Conservation (phyloP, 2,329 filamentous ascomycete genomes). For the Lecanicillium sp. region DNA sequence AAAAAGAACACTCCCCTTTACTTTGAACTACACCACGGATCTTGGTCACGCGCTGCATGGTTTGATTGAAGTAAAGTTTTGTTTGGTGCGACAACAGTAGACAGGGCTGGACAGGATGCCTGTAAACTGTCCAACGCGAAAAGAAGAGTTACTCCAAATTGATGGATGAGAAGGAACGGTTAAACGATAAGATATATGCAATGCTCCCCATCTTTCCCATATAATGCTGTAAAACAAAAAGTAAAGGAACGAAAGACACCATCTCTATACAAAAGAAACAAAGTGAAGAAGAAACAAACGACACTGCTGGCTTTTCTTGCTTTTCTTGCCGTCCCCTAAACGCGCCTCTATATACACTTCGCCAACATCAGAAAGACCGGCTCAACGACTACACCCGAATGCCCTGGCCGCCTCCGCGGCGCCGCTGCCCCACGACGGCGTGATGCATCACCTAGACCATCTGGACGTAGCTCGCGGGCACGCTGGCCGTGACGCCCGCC, state of each 20-base stretch:
- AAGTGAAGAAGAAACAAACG: neutral
- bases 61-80: too few relatives aligned
- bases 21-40: too few relatives aligned
- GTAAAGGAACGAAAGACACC: too few relatives aligned
- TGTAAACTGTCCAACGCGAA: too few relatives aligned
- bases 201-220: neutral
- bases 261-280: neutral
- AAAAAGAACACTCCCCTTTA: slow-evolving; percentile 7
- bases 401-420: slow-evolving; percentile 7
- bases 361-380: neutral
- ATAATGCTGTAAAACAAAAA: too few relatives aligned
- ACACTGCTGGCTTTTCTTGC: neutral
- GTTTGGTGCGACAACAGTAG: too few relatives aligned
- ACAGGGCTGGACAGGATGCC: too few relatives aligned
- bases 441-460: slow-evolving; percentile 47
- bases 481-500: slow-evolving; percentile 77
- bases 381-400: neutral
- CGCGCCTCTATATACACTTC: slow-evolving; percentile 5
- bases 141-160: too few relatives aligned
- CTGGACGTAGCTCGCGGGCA: slow-evolving; percentile 90
- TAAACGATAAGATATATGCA: too few relatives aligned
- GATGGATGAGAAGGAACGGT: too few relatives aligned
- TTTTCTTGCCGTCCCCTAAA: too few relatives aligned
- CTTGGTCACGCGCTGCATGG: too few relatives aligned
- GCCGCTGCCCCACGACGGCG: neutral